Conservation (phyloP, 768 basidiomycete genomes). For the Gymnopilus dilepis region DNA sequence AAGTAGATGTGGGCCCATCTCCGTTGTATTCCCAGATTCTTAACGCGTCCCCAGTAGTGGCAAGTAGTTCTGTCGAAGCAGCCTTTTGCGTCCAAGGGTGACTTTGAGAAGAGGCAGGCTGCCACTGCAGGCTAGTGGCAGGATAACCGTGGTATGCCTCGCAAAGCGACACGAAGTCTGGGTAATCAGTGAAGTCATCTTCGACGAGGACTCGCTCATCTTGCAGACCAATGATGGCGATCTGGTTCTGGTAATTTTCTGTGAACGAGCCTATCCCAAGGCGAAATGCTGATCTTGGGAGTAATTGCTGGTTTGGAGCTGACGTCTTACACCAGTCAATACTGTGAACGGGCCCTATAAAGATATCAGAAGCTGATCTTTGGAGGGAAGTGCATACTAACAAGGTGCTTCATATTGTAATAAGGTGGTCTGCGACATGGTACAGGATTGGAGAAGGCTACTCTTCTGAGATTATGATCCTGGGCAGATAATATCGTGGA, state of each 20-base stretch:
- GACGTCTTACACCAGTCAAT: slow-evolving; percentile 90
- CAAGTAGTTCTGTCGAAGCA: slow-evolving; percentile 77
- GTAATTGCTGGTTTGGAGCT: slow-evolving; percentile 71
- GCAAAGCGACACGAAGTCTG: slow-evolving; percentile 87
- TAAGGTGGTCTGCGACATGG: slow-evolving; percentile 72
- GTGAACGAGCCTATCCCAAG: slow-evolving; percentile 85
- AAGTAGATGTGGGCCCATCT: slow-evolving; percentile 61
- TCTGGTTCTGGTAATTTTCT: slow-evolving; percentile 83
- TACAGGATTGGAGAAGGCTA: not conserved
- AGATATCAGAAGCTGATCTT: slow-evolving; percentile 9
- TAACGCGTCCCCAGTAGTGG: slow-evolving; percentile 93
- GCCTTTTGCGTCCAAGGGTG: slow-evolving; percentile 75
- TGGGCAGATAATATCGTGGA: no score
- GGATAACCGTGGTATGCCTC: slow-evolving; percentile 90
- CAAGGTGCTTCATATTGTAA: slow-evolving; percentile 88
- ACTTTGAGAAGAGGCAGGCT: slow-evolving; percentile 71
- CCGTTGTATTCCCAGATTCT: slow-evolving; percentile 89
- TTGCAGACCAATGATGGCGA: slow-evolving; percentile 78
- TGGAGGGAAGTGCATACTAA: slow-evolving; percentile 44
- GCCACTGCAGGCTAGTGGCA: slow-evolving; percentile 92
- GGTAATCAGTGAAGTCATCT: slow-evolving; percentile 81
- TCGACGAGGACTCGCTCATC: slow-evolving; percentile 89
- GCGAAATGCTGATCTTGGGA: slow-evolving; percentile 80
- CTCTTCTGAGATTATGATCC: no score
- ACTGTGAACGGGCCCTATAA: slow-evolving; percentile 82